A percentile compares a stretch with the other conserved stretches of the same genome.
Evolutionary conservation across 1,284 basidiomycete genomes (phyloP).

Genomic region (Tilletia indica): DNA sequence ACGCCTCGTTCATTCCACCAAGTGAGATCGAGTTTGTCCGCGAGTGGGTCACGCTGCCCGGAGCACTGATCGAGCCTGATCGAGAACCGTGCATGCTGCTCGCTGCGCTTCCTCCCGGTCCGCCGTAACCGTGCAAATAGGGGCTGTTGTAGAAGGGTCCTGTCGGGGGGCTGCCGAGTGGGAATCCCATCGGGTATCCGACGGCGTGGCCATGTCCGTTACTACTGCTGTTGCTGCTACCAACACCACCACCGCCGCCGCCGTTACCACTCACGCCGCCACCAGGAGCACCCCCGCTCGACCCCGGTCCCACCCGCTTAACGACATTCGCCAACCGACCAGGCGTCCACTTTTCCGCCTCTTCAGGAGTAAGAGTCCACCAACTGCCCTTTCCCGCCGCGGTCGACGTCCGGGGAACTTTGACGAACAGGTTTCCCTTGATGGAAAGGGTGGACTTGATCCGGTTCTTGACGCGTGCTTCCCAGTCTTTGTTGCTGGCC

Average conservation of each 20-base stretch:
- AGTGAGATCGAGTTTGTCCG: constrained; percentile 1
- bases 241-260: too few relatives aligned
- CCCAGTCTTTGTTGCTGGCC: constrained; percentile 54
- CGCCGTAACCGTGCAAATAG: background rate
- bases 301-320: constrained; percentile 24
- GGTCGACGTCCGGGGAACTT: constrained; percentile 47
- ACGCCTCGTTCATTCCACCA: background rate
- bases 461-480: constrained; percentile 52
- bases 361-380: constrained; percentile 53
- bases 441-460: constrained; percentile 55
- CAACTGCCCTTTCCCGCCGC: constrained; percentile 51
- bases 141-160: background rate
- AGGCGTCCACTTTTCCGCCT: constrained; percentile 49
- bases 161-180: too few relatives aligned
- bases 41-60: background rate
- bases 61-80: constrained; percentile 9
- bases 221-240: too few relatives aligned
- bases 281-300: background rate
- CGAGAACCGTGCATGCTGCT: background rate
- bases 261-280: background rate
- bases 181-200: too few relatives aligned
- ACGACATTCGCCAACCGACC: constrained; percentile 46
- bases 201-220: too few relatives aligned
- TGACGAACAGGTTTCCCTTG: constrained; percentile 53
- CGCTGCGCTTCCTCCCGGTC: background rate